Evolutionary conservation across 202 grass and related monocot species (phyloP).

Genomic region (Elaeis oleifera): DNA sequence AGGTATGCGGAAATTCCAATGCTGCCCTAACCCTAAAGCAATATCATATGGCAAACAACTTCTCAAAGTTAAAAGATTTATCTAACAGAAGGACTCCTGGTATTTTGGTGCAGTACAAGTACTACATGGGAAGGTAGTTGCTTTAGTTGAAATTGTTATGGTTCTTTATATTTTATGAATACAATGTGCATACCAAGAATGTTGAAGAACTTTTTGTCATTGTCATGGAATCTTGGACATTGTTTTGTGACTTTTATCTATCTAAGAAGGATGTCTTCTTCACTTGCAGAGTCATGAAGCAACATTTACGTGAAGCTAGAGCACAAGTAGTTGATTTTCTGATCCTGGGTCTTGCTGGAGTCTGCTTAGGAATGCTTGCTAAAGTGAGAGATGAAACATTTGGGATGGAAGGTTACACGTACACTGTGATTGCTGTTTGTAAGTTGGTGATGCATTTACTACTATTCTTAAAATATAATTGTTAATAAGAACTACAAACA

Average conservation of each 20-base stretch:
- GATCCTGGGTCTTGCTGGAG: constrained; percentile 89
- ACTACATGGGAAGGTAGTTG: constrained; percentile 71
- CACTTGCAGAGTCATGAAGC: constrained; percentile 65
- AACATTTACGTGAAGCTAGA: constrained; percentile 69
- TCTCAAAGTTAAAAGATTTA: constrained; percentile 42
- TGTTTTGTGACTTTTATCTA: too few species aligned
- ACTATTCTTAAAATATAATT: too few species aligned
- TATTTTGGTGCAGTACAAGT: constrained; percentile 52
- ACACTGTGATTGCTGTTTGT: constrained; percentile 92
- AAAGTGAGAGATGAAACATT: constrained; percentile 65
- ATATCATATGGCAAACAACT: constrained; percentile 22
- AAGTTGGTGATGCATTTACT: constrained; percentile 32
- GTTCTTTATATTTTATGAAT: not conserved
- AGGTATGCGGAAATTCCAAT: constrained; percentile 30
- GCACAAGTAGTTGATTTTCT: constrained; percentile 75
- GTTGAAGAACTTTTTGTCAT: too few species aligned
- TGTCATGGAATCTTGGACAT: too few species aligned
- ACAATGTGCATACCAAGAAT: too few species aligned
- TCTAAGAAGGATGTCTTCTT: too few species aligned
- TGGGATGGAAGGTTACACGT: constrained; percentile 66
- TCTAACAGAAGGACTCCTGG: constrained; percentile 54
- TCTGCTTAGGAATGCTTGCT: constrained; percentile 76
- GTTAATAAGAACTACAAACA: too few species aligned
- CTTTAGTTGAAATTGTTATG: constrained; percentile 8
- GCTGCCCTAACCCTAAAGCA: constrained; percentile 34